A percentile compares a stretch with the other conserved stretches of the same genome.
These are phyloP conservation scores for Yamadazyma nakazawae DNA, from an alignment of 805 yeast species.

Conservation along the genomic window DNA sequence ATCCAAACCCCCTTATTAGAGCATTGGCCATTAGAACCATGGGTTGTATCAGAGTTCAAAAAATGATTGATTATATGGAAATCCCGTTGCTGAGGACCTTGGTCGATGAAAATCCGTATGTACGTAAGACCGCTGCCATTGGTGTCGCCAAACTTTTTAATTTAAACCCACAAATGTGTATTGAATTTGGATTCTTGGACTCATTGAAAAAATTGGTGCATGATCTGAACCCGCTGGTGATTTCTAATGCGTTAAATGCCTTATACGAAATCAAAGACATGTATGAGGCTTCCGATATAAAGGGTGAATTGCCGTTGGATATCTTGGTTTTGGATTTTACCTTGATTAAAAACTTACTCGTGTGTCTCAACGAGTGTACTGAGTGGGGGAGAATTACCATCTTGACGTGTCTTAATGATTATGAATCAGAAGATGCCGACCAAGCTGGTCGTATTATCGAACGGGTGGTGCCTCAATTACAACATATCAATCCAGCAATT, in stretches of 20 bases:
- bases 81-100: constrained; percentile 83
- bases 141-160: constrained; percentile 96
- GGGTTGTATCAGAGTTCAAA: constrained; percentile 97
- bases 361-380: constrained; percentile 92
- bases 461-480: constrained; percentile 89
- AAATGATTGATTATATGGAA: constrained; percentile 92
- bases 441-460: constrained; percentile 87
- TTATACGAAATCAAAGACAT: constrained; percentile 76
- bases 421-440: constrained; percentile 48
- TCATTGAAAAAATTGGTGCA: constrained; percentile 63
- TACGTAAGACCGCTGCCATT: constrained; percentile 94
- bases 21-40: constrained; percentile 96
- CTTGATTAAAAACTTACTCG: constrained; percentile 58
- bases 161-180: constrained; percentile 71
- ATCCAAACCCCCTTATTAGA: constrained; percentile 92
- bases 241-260: constrained; percentile 88
- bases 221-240: constrained; percentile 95
- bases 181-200: constrained; percentile 82
- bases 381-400: constrained; percentile 98
- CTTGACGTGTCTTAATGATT: constrained; percentile 75
- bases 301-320: constrained; percentile 30
- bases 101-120: constrained; percentile 93
- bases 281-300: constrained; percentile 36
- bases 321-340: constrained; percentile 38
- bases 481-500: constrained; percentile 95